Evolutionary conservation across 2,329 filamentous ascomycete genomes (phyloP), one percentile per base, ranked within the genome.

Genomic region (Claviceps paspali): DNA sequence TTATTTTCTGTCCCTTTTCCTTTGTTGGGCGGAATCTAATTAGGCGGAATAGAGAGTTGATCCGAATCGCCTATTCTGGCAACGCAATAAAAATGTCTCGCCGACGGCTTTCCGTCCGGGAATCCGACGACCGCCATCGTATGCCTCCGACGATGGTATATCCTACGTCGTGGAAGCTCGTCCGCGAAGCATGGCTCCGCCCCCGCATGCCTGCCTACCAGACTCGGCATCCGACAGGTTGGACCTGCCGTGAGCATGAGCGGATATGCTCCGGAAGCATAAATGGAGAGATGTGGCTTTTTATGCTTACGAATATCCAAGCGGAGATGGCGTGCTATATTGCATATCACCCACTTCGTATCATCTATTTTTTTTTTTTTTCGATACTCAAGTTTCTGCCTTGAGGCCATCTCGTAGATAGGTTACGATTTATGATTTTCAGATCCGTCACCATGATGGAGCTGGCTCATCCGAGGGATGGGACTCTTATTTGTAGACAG

Each of bases 21-120:
- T n/a, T n/a, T n/a, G n/a, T n/a, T n/a, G n/a, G n/a, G 14, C 19
- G 19, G 6, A n/a, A 29, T 30, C 21, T 31, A 36, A 35, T 22
- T 22, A 17, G 17, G 11, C 8, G 5, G 5, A 31, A 11, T 19
- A 82, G 73, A 70, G 82, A 33, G 79, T 86, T 23, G 81, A 93
- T 49, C 85, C 85, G 1, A 74, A 88, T 50, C 65, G 84, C 11
- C 65, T 93, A 19, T 85, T 82, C 53, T 92, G 84, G 84, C 76
- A 81, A 55, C 73, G 79, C 27, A 80, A 76, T 45, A 62, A 67
- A 15, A 51, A 55, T 3, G 52, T 54, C 3, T 43, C 48, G 10
- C 35, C 51, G 15, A 36, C 46, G 21, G 40, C 48, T 5, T 38
- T 44, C 17, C 47, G 43, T 19, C 40, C 46, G 35, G 51, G 43